Evolutionary conservation across 2,329 filamentous ascomycete genomes (phyloP).

Genomic region (Xylariaceae sp.): DNA sequence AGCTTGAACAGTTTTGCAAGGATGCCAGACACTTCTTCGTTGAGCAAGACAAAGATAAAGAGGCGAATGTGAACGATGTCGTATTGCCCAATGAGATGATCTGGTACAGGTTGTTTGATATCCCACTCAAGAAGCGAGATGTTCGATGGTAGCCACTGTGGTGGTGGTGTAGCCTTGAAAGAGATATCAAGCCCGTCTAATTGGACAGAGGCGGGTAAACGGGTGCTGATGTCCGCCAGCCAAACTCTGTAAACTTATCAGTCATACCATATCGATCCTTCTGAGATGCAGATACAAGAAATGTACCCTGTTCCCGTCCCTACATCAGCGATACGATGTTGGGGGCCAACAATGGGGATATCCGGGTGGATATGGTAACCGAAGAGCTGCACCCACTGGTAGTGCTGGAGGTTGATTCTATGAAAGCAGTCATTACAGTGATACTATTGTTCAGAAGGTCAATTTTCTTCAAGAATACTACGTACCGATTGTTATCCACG

Average conservation of each 20-base stretch:
- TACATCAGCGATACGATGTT: slow-evolving; percentile 2
- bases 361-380: slow-evolving; percentile 1
- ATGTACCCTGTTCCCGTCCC: slow-evolving; percentile 2
- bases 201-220: slow-evolving; percentile 10
- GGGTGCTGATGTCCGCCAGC: slow-evolving; percentile 1
- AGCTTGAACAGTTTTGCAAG: slow-evolving; percentile 2
- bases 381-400: slow-evolving; percentile 2
- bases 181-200: slow-evolving; percentile 25
- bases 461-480: not conserved
- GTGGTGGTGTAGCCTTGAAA: slow-evolving; percentile 17
- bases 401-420: slow-evolving; percentile 5
- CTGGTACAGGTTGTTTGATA: slow-evolving; percentile 12
- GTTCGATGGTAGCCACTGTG: slow-evolving; percentile 16
- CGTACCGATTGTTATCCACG: not conserved
- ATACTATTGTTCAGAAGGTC: not conserved
- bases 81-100: slow-evolving; percentile 16
- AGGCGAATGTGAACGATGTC: slow-evolving; percentile 25
- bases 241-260: not conserved
- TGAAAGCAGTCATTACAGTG: not conserved
- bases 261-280: not conserved
- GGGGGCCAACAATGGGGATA: not conserved
- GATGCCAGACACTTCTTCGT: slow-evolving; percentile 8
- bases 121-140: slow-evolving; percentile 17
- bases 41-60: slow-evolving; percentile 20
- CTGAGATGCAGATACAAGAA: not conserved